These are phyloP conservation scores for Crithidia sp. DNA, from an alignment of 208 protist species.

Conservation along the genomic window DNA sequence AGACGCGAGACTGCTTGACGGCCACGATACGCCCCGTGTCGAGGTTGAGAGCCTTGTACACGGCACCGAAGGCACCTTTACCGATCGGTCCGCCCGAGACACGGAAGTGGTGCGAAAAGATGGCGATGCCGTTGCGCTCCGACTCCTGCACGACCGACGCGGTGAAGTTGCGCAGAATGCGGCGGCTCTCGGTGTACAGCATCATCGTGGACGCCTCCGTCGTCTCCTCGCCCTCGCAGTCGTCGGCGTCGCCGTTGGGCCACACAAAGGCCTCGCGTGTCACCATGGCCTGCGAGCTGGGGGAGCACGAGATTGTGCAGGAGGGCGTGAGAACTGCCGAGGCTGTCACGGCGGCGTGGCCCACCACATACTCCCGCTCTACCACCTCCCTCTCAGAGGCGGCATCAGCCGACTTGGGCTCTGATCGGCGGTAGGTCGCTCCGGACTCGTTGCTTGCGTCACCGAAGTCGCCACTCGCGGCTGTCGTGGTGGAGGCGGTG, in stretches of 20 bases:
- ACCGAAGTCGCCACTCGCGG: neutral
- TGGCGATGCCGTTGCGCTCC: conserved; percentile 33
- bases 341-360: neutral
- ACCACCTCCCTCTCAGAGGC: neutral
- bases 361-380: neutral
- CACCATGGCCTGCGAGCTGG: conserved; percentile 25
- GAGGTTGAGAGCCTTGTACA: conserved; percentile 68
- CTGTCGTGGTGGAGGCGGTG: neutral
- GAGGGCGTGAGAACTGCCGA: conserved; percentile 11
- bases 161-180: conserved; percentile 49
- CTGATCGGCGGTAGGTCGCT: neutral
- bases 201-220: conserved; percentile 19
- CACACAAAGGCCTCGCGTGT: conserved; percentile 3
- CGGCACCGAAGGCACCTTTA: conserved; percentile 69
- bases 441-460: neutral
- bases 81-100: conserved; percentile 60
- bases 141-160: conserved; percentile 54
- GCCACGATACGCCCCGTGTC: conserved; percentile 64
- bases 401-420: neutral
- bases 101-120: conserved; percentile 58
- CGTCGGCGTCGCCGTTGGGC: neutral
- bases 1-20: conserved; percentile 71
- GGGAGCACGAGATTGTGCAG: conserved; percentile 27
- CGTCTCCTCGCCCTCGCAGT: conserved; percentile 14
- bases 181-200: conserved; percentile 22